phyloP scores from a whole-genome alignment of 345 rosid species.

The Anastatica hierochuntica region DNA sequence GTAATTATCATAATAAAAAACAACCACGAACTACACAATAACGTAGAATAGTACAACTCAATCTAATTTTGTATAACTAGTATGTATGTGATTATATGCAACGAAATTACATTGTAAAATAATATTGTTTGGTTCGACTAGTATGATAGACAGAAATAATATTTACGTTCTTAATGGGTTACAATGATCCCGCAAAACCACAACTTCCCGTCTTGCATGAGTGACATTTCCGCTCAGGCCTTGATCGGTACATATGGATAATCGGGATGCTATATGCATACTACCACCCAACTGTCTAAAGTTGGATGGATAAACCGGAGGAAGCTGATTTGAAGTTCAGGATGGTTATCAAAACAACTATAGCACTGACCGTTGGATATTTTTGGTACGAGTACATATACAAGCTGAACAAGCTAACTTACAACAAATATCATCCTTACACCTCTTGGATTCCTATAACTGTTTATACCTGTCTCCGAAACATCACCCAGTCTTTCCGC shows the following conservation, averaged over 20 bases:
- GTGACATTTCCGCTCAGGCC: constrained; percentile 99
- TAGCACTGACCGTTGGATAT: constrained; percentile 49
- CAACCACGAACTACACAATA: too few relatives aligned
- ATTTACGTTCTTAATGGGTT: too few relatives aligned
- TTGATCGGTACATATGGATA: constrained; percentile 98
- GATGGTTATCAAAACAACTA: constrained; percentile 55
- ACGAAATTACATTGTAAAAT: too few relatives aligned
- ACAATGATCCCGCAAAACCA: constrained; percentile 85
- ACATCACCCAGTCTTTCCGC: constrained; percentile 74
- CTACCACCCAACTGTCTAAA: constrained; percentile 96
- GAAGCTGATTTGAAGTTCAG: constrained; percentile 67
- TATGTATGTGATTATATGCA: too few relatives aligned
- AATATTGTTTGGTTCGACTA: too few relatives aligned
- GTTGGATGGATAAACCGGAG: constrained; percentile 97
- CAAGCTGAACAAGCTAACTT: constrained; percentile 85
- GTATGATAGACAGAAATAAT: too few relatives aligned
- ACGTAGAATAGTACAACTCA: too few relatives aligned
- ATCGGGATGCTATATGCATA: constrained; percentile 97
- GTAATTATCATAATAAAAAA: too few relatives aligned
- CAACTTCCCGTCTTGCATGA: constrained; percentile 64
- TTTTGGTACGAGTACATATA: constrained; percentile 80
- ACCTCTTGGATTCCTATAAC: constrained; percentile 99
- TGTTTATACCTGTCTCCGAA: constrained; percentile 84
- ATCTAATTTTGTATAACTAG: too few relatives aligned
- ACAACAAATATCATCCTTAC: constrained; percentile 96